Evolutionary conservation across 2,329 filamentous ascomycete genomes (phyloP).

Genomic region (Trichoderma lentiforme): DNA sequence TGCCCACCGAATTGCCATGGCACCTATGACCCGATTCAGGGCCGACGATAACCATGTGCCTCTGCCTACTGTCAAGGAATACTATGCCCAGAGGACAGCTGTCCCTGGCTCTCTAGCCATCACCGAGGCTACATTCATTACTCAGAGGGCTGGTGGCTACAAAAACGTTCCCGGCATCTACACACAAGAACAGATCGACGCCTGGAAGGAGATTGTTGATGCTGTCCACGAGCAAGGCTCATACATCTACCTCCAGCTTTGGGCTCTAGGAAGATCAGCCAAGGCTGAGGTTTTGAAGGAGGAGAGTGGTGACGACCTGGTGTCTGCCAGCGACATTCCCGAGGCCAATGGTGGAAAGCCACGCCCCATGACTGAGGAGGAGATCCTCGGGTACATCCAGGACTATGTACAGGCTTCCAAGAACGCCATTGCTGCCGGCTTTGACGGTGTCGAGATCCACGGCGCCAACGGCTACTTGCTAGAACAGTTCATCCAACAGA

Average conservation of each 20-base stretch:
- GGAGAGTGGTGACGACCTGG: not conserved
- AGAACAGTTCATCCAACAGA: conserved; percentile 59
- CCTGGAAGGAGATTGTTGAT: conserved; percentile 59
- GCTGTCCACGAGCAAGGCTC: conserved; percentile 61
- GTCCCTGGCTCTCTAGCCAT: conserved; percentile 43
- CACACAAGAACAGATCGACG: conserved; percentile 52
- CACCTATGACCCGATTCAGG: conserved; percentile 46
- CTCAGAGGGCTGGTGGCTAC: conserved; percentile 25
- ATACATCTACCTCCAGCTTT: conserved; percentile 63
- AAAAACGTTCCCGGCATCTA: conserved; percentile 55
- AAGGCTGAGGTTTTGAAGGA: not conserved
- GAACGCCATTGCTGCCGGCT: conserved; percentile 59
- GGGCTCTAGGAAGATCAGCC: conserved; percentile 56
- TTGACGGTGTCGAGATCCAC: conserved; percentile 65
- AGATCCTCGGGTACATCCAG: conserved; percentile 62
- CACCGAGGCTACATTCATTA: conserved; percentile 45
- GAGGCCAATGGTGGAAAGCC: not conserved
- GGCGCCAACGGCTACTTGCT: conserved; percentile 59
- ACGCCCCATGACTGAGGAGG: conserved; percentile 34
- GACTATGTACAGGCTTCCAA: conserved; percentile 56
- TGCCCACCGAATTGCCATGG: conserved; percentile 26
- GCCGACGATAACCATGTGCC: conserved; percentile 38
- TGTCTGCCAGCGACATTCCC: not conserved
- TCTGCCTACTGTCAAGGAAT: conserved; percentile 33
- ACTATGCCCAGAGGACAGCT: conserved; percentile 45